Evolutionary conservation across 176 grass and related monocot species (phyloP), one percentile per base, ranked within the genome.

Genomic region (Rhipidocladum racemiflorum): DNA sequence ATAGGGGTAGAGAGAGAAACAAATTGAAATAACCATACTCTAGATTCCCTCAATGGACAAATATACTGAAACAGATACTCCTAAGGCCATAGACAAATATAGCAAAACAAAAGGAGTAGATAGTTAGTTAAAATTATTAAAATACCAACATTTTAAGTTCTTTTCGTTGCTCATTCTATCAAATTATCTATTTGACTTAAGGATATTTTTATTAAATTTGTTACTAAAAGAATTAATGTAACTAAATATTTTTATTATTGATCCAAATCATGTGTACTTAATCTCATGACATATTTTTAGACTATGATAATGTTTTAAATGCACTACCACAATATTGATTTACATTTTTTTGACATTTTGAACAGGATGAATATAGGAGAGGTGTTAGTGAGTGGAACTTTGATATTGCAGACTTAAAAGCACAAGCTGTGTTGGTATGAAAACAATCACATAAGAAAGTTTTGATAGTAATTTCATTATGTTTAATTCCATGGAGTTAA

Each of bases 371-470:
- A 70, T 98, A 98, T 32, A 87, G 85, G 85, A 85, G 86, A 72
- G 95, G 95, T 70, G 86, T 98, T 32, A 98, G 95, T 75, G 81
- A 90, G 55, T 98, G 95, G 95, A 89, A 95, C 50, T 98, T 98
- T 64, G 92, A 98, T 80, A 88, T 98, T 6, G 82, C 87, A 53
- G 90, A 92, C 59, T 85, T 98, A 65, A 98, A 91, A 82, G 88
- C 85, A 84, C 95, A 98, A 66, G 90, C 90, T 44, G 85, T 73
- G 69, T 25, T 66, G 82, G 95, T 98, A 95, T 20, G 18, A 4
- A 24, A 30, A 16, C 48, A 82, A 63, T 74, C 11, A 34, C 28
- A 21, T 4, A 81, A 18, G 65, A 66, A 65, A 4, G 1, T 28
- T 61, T 78, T 60, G 1, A 6, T 0, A 51, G 43, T 0, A 20